Evolutionary conservation across 257 asterid species (phyloP).

Genomic region (Gynochthodes officinalis): DNA sequence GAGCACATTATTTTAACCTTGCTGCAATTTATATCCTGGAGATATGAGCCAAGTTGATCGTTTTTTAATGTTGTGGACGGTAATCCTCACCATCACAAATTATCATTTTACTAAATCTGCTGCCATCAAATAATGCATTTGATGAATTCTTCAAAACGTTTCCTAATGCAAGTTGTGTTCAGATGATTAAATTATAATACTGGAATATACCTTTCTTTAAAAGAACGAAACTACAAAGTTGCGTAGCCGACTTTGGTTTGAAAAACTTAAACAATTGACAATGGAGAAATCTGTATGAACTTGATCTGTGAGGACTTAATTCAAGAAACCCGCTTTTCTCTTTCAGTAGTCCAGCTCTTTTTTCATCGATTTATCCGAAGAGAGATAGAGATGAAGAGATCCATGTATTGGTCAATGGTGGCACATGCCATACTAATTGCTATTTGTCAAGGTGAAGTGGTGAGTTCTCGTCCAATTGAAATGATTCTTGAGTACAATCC

Average conservation of each 20-base stretch:
- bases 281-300: neutral
- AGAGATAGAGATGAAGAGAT: constrained; percentile 13
- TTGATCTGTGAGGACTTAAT: neutral
- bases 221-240: neutral
- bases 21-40: too few species aligned
- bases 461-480: neutral
- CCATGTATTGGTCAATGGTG: constrained; percentile 2
- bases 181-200: too few species aligned
- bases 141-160: too few species aligned
- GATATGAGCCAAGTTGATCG: too few species aligned
- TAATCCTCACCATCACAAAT: too few species aligned
- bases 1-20: too few species aligned
- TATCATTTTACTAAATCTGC: too few species aligned
- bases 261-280: neutral
- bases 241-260: neutral
- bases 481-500: neutral
- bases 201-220: neutral
- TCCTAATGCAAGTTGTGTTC: too few species aligned
- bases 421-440: constrained; percentile 7
- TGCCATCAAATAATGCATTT: too few species aligned
- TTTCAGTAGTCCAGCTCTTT: neutral
- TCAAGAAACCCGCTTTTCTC: neutral
- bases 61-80: too few species aligned
- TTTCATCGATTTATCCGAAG: neutral
- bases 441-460: constrained; percentile 8